Conservation (phyloP, 2,329 filamentous ascomycete genomes). For the Phoma sp. region DNA sequence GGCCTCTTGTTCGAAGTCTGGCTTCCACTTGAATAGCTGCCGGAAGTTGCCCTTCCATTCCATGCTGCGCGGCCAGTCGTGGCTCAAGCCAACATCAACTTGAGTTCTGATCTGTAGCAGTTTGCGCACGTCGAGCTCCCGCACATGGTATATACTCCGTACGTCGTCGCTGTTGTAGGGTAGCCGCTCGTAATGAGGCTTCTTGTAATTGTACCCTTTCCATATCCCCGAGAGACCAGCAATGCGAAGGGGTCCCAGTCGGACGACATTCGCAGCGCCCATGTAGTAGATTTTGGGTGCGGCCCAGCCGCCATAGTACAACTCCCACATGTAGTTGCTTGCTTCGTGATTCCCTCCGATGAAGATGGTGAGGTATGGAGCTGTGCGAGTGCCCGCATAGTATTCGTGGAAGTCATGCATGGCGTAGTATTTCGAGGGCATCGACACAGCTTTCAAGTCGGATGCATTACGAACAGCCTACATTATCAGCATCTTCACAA, state of each 20-base stretch:
- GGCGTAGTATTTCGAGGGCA: conserved; percentile 83
- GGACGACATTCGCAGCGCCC: conserved; percentile 87
- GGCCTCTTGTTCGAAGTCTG: conserved; percentile 77
- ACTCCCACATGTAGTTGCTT: conserved; percentile 84
- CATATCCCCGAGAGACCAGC: conserved; percentile 92
- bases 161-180: conserved; percentile 81
- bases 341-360: conserved; percentile 96
- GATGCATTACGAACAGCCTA: conserved; percentile 85
- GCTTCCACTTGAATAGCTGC: conserved; percentile 74
- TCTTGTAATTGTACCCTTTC: conserved; percentile 88
- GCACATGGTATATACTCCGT: conserved; percentile 84
- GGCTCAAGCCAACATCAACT: conserved; percentile 88
- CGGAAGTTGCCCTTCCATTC: conserved; percentile 77
- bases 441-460: conserved; percentile 87
- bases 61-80: conserved; percentile 90
- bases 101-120: conserved; percentile 83
- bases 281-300: conserved; percentile 97
- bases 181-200: conserved; percentile 81
- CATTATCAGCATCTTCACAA: conserved; percentile 24
- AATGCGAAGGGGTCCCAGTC: conserved; percentile 83
- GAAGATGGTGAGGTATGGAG: conserved; percentile 90
- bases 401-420: conserved; percentile 95
- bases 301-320: conserved; percentile 97
- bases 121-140: conserved; percentile 90
- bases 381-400: conserved; percentile 77